Evolutionary conservation across 176 grass and related monocot species (phyloP).

Genomic region (Miscanthus lutarioriparius): DNA sequence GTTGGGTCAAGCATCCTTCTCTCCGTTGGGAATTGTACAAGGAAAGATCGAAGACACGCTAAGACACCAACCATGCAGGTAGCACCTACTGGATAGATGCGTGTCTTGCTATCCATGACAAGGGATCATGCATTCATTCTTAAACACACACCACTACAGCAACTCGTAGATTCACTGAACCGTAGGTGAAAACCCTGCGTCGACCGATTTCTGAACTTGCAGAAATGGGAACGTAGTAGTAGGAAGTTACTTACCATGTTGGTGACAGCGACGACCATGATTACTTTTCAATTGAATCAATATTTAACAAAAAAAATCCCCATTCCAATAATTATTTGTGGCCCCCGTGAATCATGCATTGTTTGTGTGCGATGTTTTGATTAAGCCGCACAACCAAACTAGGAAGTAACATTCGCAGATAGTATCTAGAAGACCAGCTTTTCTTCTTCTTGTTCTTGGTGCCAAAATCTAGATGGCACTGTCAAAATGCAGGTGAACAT

Average conservation of each 20-base stretch:
- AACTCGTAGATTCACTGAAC: neutral
- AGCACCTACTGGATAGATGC: conserved; percentile 46
- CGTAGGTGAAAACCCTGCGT: conserved; percentile 18
- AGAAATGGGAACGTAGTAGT: conserved; percentile 28
- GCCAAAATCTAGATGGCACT: neutral
- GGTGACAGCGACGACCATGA: conserved; percentile 24
- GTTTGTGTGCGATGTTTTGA: conserved; percentile 27
- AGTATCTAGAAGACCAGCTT: conserved; percentile 14
- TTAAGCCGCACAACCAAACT: conserved; percentile 49
- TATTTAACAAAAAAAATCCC: neutral
- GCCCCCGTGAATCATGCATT: conserved; percentile 31
- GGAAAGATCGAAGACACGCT: conserved; percentile 42
- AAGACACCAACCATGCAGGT: conserved; percentile 49
- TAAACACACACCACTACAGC: conserved; percentile 25
- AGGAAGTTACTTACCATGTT: conserved; percentile 25
- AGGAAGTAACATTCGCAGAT: conserved; percentile 5
- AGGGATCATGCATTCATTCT: conserved; percentile 39
- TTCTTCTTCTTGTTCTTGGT: neutral
- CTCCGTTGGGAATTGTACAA: conserved; percentile 44
- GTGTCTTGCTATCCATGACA: conserved; percentile 44
- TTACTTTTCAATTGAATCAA: neutral
- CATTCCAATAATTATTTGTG: conserved; percentile 9
- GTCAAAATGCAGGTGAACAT: conserved; percentile 1
- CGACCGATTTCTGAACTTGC: conserved; percentile 23
- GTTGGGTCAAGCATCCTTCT: conserved; percentile 84